Percentiles rank a stretch among this genome's conserved stretches.
phyloP scores from a whole-genome alignment of 768 basidiomycete species.

The Lactarius hatsudake region DNA sequence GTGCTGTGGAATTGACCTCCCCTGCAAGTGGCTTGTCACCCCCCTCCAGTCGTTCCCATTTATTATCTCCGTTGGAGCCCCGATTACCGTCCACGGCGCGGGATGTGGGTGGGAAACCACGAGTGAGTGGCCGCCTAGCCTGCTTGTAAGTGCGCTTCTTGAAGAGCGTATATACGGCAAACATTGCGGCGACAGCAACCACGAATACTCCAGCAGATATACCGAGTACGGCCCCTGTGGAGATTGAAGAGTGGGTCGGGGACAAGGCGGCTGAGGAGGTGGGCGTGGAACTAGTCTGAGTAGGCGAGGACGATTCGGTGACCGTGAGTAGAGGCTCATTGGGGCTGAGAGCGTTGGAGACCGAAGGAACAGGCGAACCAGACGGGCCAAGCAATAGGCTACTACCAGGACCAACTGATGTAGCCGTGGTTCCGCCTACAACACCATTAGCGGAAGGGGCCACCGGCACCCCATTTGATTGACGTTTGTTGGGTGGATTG shows the following conservation, averaged over 20 bases:
- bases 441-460: slow-evolving; percentile 15
- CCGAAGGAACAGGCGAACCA: neutral
- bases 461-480: neutral
- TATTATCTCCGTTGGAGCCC: neutral
- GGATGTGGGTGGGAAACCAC: slow-evolving; percentile 2
- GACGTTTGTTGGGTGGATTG: slow-evolving; percentile 12
- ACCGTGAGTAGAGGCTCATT: neutral
- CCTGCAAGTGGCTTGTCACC: neutral
- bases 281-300: neutral
- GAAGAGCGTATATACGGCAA: slow-evolving; percentile 15
- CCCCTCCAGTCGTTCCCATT: slow-evolving; percentile 10
- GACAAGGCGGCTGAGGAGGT: neutral
- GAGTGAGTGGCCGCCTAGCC: slow-evolving; percentile 8
- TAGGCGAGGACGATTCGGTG: slow-evolving; percentile 1
- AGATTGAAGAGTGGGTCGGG: slow-evolving; percentile 5
- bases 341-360: neutral
- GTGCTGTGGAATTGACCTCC: neutral
- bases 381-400: slow-evolving; percentile 14
- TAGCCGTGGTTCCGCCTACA: neutral
- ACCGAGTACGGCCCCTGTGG: slow-evolving; percentile 24
- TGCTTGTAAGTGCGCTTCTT: slow-evolving; percentile 8
- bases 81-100: neutral
- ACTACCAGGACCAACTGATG: neutral
- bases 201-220: slow-evolving; percentile 20
- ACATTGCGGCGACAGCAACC: slow-evolving; percentile 12